Conservation (phyloP, 495 filamentous ascomycete species). For the Penicillium nucicola region DNA sequence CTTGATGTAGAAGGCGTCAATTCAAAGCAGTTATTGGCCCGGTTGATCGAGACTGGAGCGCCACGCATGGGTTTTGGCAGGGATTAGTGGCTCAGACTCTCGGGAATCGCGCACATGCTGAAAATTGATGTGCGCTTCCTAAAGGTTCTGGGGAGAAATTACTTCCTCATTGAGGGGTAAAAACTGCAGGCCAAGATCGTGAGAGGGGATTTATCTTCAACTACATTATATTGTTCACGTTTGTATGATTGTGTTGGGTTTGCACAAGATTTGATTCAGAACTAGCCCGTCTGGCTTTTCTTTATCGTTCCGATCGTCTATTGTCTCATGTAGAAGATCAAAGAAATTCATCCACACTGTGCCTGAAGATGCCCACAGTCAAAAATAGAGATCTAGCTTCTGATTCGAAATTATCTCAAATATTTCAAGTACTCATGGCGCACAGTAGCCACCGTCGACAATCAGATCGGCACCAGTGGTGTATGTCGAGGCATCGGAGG, state of each 20-base stretch:
- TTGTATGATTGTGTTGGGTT: no score
- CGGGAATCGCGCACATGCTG: conserved; percentile 1
- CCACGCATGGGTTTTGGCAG: not conserved
- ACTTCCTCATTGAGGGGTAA: not conserved
- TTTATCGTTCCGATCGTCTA: not conserved
- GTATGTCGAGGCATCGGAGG: conserved; percentile 77
- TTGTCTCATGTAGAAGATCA: not conserved
- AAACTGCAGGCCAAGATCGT: no score
- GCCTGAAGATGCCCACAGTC: no score
- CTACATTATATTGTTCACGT: no score
- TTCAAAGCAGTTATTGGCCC: not conserved
- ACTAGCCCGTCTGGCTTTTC: not conserved
- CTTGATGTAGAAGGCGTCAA: not conserved
- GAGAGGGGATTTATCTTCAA: no score
- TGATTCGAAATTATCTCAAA: not conserved
- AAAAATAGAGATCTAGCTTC: not conserved
- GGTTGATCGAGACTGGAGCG: not conserved
- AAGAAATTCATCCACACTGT: no score
- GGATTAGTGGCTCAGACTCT: not conserved
- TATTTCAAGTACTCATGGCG: conserved; percentile 23
- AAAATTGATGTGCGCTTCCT: not conserved
- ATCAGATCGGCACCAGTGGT: conserved; percentile 76
- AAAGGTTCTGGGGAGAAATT: not conserved
- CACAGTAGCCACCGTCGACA: conserved; percentile 60
- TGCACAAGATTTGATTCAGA: not conserved